A percentile compares a stretch with the other conserved stretches of the same genome.
Evolutionary conservation across 2,329 filamentous ascomycete species (phyloP).

Genomic region (Trichoderma sp.): DNA sequence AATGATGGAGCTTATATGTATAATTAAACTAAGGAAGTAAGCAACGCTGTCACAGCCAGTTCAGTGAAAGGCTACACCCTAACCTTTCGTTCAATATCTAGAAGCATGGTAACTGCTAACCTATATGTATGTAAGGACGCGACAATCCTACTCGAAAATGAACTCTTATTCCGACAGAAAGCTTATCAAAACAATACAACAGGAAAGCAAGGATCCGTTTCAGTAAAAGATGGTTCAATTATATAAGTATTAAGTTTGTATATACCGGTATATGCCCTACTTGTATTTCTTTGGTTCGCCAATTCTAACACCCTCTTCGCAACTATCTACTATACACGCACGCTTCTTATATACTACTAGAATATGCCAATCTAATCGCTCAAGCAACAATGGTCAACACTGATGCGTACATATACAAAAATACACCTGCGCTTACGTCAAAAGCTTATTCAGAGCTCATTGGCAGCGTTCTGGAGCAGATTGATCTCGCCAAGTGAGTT

Average conservation of each 20-base stretch:
- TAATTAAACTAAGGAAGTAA: too few relatives aligned
- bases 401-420: not conserved
- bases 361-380: not conserved
- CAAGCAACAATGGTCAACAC: not conserved
- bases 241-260: not conserved
- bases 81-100: too few relatives aligned
- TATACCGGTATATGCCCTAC: not conserved
- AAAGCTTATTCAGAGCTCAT: not conserved
- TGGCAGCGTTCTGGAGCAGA: conserved; percentile 9
- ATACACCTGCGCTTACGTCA: not conserved
- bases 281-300: not conserved
- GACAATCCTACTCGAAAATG: too few relatives aligned
- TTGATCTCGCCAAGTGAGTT: conserved; percentile 44
- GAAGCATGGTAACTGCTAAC: too few relatives aligned
- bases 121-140: too few relatives aligned
- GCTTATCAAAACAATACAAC: not conserved
- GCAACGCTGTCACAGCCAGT: too few relatives aligned
- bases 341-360: not conserved
- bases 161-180: too few relatives aligned
- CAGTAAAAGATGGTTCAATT: not conserved
- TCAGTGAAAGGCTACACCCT: too few relatives aligned
- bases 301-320: not conserved
- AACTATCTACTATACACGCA: not conserved
- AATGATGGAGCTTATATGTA: too few relatives aligned
- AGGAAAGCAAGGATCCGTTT: not conserved